Conservation (phyloP, 2,329 filamentous ascomycete genomes). For the Curvularia sp. region DNA sequence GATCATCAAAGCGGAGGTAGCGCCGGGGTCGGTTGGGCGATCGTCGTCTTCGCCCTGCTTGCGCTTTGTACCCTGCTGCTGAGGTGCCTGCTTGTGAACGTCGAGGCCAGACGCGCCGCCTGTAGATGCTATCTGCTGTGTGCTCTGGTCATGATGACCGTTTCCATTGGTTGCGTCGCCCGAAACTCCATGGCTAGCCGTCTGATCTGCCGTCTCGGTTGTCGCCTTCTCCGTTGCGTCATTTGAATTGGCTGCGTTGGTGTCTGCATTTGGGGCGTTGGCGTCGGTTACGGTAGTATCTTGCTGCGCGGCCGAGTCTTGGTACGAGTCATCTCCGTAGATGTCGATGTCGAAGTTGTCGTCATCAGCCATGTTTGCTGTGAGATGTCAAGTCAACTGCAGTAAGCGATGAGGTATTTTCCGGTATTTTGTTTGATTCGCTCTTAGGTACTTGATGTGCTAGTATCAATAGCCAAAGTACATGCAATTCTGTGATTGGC, state of each 20-base stretch:
- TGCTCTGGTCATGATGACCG: constrained; percentile 39
- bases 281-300: constrained; percentile 37
- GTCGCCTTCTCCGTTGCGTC: constrained; percentile 21
- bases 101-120: constrained; percentile 49
- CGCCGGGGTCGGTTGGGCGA: constrained; percentile 64
- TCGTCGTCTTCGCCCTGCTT: constrained; percentile 64
- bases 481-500: constrained; percentile 47
- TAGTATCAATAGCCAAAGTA: constrained; percentile 48
- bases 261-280: constrained; percentile 44
- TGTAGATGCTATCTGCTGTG: constrained; percentile 56
- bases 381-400: constrained; percentile 35
- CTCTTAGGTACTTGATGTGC: constrained; percentile 50
- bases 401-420: constrained; percentile 32
- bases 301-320: constrained; percentile 35
- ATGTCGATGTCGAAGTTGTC: constrained; percentile 76
- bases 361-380: constrained; percentile 62
- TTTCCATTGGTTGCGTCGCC: constrained; percentile 33
- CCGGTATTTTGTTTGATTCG: constrained; percentile 46
- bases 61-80: constrained; percentile 67
- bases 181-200: constrained; percentile 31
- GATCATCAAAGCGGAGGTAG: constrained; percentile 77
- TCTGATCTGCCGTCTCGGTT: constrained; percentile 19
- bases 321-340: constrained; percentile 65
- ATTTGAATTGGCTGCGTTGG: constrained; percentile 30
- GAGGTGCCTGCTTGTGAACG: constrained; percentile 54